A percentile compares a stretch with the other conserved stretches of the same genome.
Evolutionary conservation across 2,329 filamentous ascomycete species (phyloP).

Genomic region (Plenodomus biglobosus): DNA sequence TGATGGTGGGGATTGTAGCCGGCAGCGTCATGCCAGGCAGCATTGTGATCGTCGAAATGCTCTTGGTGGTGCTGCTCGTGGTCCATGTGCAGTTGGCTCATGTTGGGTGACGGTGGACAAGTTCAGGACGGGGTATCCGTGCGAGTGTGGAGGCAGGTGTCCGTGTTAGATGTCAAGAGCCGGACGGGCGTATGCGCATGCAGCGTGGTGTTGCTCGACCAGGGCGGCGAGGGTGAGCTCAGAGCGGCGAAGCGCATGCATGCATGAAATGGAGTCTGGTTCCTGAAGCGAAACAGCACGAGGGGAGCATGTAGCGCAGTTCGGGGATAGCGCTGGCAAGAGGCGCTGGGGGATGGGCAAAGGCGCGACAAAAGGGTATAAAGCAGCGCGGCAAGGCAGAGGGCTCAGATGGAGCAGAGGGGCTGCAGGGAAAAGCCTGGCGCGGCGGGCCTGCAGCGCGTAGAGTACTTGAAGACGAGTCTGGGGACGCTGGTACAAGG

Average conservation of each 20-base stretch:
- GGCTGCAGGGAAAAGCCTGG: slow-evolving; percentile 37
- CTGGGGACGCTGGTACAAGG: slow-evolving; percentile 34
- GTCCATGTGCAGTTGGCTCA: slow-evolving; percentile 48
- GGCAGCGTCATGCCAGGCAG: slow-evolving; percentile 36
- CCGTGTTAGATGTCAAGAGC: slow-evolving; percentile 32
- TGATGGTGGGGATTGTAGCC: slow-evolving; percentile 42
- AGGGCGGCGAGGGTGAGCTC: slow-evolving; percentile 36
- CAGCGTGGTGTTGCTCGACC: slow-evolving; percentile 31
- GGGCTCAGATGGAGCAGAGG: slow-evolving; percentile 22
- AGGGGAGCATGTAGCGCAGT: slow-evolving; percentile 26
- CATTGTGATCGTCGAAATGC: slow-evolving; percentile 39
- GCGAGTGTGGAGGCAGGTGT: slow-evolving; percentile 29
- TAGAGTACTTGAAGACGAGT: slow-evolving; percentile 43
- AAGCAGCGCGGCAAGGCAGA: slow-evolving; percentile 26
- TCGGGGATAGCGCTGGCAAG: slow-evolving; percentile 33
- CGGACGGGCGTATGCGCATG: slow-evolving; percentile 39
- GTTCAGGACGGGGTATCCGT: slow-evolving; percentile 21
- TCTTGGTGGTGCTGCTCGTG: slow-evolving; percentile 44
- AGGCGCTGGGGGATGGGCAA: slow-evolving; percentile 29
- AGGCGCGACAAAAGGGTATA: slow-evolving; percentile 19
- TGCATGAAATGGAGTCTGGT: slow-evolving; percentile 41
- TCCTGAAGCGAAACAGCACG: slow-evolving; percentile 40
- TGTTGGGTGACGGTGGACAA: slow-evolving; percentile 27
- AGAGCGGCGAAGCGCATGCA: slow-evolving; percentile 41
- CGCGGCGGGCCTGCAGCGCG: slow-evolving; percentile 37